phyloP scores from a whole-genome alignment of 139 green algal genomes.

The Closterium sp. region DNA sequence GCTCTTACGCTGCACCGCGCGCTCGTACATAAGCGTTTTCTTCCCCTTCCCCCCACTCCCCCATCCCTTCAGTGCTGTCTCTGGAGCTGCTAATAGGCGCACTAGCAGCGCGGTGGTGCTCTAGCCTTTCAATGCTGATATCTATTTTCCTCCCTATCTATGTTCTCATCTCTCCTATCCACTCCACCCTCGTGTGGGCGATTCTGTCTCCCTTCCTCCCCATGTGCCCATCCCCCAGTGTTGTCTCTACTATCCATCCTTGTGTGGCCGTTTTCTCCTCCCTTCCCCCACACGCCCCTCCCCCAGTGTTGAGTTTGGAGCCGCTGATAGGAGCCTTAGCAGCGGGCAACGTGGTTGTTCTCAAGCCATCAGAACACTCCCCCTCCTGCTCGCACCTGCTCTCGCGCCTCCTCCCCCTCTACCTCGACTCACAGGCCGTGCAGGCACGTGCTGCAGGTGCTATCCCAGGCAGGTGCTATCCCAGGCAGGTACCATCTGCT shows the following conservation, averaged over 20 bases:
- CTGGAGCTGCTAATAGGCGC: no score
- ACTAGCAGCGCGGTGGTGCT: no score
- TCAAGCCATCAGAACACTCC: constrained; percentile 34
- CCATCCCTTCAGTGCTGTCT: no score
- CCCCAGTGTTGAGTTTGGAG: constrained; percentile 21
- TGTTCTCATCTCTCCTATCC: no score
- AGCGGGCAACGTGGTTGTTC: constrained; percentile 26
- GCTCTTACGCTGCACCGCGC: no score
- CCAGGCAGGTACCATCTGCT: neutral
- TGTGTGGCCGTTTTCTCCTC: neutral
- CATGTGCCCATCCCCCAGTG: no score
- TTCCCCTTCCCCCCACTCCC: no score
- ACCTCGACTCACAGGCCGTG: constrained; percentile 26
- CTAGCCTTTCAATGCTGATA: no score
- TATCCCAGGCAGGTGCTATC: neutral
- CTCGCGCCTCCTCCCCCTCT: neutral
- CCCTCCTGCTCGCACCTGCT: constrained; percentile 19
- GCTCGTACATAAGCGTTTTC: no score
- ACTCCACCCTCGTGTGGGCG: no score
- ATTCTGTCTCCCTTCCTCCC: no score
- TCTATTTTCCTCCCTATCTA: no score
- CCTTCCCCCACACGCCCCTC: neutral
- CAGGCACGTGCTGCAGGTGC: neutral
- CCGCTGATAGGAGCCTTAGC: constrained; percentile 28
- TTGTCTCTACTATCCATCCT: neutral